Evolutionary conservation across 2,329 filamentous ascomycete species (phyloP).

Genomic region (Emericellopsis atlantica): DNA sequence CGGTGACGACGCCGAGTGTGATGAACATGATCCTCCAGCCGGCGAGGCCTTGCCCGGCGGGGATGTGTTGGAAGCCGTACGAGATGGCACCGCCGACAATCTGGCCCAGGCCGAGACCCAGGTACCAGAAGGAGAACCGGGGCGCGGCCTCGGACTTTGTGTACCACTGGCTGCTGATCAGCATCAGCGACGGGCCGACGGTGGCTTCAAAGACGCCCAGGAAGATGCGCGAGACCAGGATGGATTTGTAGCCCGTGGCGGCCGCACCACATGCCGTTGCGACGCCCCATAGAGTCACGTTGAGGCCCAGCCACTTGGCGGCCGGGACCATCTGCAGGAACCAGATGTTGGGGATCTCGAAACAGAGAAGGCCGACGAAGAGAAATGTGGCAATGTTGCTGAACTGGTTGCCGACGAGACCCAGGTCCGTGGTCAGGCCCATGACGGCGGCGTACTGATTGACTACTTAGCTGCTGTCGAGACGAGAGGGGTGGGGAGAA

Average conservation of each 20-base stretch:
- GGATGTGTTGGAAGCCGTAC: constrained; percentile 42
- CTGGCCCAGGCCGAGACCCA: constrained; percentile 45
- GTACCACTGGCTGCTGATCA: constrained; percentile 49
- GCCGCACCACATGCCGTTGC: constrained; percentile 40
- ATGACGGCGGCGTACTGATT: constrained; percentile 52
- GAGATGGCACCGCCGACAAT: constrained; percentile 54
- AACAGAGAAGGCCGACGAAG: constrained; percentile 47
- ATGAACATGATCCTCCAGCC: constrained; percentile 63
- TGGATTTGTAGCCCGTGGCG: constrained; percentile 35
- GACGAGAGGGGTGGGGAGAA: neutral
- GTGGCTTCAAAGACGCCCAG: constrained; percentile 49
- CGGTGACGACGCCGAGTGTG: constrained; percentile 42
- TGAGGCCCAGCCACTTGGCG: constrained; percentile 46
- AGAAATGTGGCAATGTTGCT: constrained; percentile 49
- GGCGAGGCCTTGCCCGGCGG: constrained; percentile 36
- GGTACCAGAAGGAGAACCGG: constrained; percentile 49
- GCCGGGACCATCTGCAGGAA: constrained; percentile 48
- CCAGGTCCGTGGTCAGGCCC: constrained; percentile 41
- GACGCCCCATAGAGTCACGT: constrained; percentile 46
- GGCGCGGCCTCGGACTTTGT: constrained; percentile 48
- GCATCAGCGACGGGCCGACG: constrained; percentile 45
- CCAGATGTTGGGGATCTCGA: constrained; percentile 46
- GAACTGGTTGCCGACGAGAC: constrained; percentile 46
- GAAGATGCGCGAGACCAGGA: constrained; percentile 43
- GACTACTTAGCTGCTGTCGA: constrained; percentile 1